Evolutionary conservation across 352 stramenopile species (phyloP).

Genomic region (Thraustochytrium striatum): DNA sequence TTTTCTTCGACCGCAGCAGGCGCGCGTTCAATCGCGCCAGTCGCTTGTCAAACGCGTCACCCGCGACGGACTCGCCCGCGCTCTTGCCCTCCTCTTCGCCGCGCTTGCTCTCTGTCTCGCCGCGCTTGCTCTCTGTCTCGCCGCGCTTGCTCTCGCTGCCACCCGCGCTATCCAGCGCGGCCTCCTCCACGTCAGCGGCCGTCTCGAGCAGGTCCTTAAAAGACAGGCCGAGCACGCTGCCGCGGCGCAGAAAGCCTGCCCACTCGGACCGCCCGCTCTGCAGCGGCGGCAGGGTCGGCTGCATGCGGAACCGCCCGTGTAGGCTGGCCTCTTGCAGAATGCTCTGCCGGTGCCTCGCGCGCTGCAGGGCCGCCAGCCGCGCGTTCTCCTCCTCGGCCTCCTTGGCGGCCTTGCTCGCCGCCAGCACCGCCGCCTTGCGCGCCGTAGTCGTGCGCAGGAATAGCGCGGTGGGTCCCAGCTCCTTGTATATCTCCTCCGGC

Average conservation of each 20-base stretch:
- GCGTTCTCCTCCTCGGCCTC: constrained; percentile 36
- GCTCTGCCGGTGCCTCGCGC: constrained; percentile 8
- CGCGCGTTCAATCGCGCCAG: not conserved
- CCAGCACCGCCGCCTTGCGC: constrained; percentile 19
- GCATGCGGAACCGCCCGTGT: not conserved
- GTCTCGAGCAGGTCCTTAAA: not conserved
- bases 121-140: not conserved
- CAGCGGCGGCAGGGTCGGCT: constrained; percentile 8
- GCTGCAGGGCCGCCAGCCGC: not conserved
- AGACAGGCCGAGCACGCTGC: constrained; percentile 5
- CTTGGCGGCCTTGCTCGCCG: constrained; percentile 37
- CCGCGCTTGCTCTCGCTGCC: not conserved
- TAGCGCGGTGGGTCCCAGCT: constrained; percentile 37
- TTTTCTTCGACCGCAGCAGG: not conserved
- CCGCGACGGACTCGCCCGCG: not conserved
- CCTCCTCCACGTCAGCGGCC: not conserved
- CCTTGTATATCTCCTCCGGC: constrained; percentile 27
- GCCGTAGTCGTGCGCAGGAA: constrained; percentile 38
- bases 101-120: not conserved
- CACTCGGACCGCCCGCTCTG: constrained; percentile 32
- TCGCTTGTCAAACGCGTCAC: not conserved
- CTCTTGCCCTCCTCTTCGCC: not conserved
- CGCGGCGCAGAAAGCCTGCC: not conserved
- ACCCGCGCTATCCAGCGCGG: no score
- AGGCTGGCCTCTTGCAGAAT: constrained; percentile 2